phyloP scores from a whole-genome alignment of 2,329 filamentous ascomycete species.

The Coleophoma crateriformis region DNA sequence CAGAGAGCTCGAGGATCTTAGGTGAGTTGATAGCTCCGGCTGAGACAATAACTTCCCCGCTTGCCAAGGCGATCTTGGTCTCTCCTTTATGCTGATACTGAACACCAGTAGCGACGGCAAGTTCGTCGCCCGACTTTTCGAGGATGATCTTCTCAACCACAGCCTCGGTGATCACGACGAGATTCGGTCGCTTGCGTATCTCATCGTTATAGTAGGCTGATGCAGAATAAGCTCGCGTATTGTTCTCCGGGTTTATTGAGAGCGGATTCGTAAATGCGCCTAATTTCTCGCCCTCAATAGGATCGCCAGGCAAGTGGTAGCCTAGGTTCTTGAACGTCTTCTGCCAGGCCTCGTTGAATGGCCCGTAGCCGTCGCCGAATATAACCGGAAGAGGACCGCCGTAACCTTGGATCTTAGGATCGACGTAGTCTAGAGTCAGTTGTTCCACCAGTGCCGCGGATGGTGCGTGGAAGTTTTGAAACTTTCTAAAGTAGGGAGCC shows the following conservation, averaged over 20 bases:
- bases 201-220: slow-evolving; percentile 10
- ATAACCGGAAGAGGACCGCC: not conserved
- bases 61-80: slow-evolving; percentile 13
- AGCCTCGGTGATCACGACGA: slow-evolving; percentile 77
- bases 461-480: slow-evolving; percentile 9
- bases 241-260: not conserved
- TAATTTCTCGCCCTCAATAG: not conserved
- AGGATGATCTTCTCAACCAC: slow-evolving; percentile 73
- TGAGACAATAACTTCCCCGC: slow-evolving; percentile 19
- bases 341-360: not conserved
- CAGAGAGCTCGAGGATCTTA: slow-evolving; percentile 25
- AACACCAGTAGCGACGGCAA: slow-evolving; percentile 8
- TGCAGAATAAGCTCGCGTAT: slow-evolving; percentile 5
- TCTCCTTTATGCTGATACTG: slow-evolving; percentile 1
- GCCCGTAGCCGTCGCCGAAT: not conserved
- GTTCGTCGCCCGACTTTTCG: not conserved
- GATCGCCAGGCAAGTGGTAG: not conserved
- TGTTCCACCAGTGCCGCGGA: not conserved
- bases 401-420: not conserved
- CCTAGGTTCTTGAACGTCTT: not conserved
- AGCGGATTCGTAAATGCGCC: slow-evolving; percentile 1
- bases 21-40: slow-evolving; percentile 19
- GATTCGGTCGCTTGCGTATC: slow-evolving; percentile 39
- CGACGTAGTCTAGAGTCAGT: not conserved
- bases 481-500: slow-evolving; percentile 33